Evolutionary conservation across 1,139 yeast genomes (phyloP), one percentile per base, ranked within the genome.

Genomic region (Scheffersomyces lignicola): DNA sequence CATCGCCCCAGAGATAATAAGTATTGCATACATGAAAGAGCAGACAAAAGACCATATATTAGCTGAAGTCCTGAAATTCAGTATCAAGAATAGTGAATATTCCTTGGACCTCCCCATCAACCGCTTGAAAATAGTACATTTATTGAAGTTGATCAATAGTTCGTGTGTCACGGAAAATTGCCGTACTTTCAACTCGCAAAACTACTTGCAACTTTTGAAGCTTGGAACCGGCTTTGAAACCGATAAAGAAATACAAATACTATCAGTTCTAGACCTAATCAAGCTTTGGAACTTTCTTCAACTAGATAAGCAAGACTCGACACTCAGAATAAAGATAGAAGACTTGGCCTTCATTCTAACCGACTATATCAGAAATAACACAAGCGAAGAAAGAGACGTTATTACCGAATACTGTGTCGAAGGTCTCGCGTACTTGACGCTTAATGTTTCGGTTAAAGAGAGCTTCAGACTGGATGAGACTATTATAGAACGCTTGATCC

Each of bases 281-380:
- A 74, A 74, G 44, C 35, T 69, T n/a, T 73, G 78, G 78, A 66
- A 60, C 40, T 54, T 60, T 36, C 50, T 72, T 2, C 61, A 62
- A 31, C 47, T 56, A 9, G 46, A 62, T 5, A 44, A 48, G 31
- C 43, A 50, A 32, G 23, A 20, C n/a, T 44, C 51, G 30, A 26
- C 34, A 6, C 39, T 42, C 2, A 29, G 47, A 7, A 30, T 62
- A 3, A 40, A 54, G 0, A 39, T 62, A 14, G 44, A 47, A 4
- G 42, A 48, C 10, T 34, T 68, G 13, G 49, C 49, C 10, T 48
- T 51, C 11, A 43, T 48, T 3, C 32, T 55, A 9, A 36, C 54
- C 2, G 34, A 45, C 2, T 52, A 54, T 33, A 32, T 62, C 9
- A 34, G 40, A 11, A 37, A 49, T 4, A 15, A 22, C 11, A 24